These are phyloP conservation scores for Leishmania amazonensis DNA, from an alignment of 208 protist genomes.

Conservation along the genomic window DNA sequence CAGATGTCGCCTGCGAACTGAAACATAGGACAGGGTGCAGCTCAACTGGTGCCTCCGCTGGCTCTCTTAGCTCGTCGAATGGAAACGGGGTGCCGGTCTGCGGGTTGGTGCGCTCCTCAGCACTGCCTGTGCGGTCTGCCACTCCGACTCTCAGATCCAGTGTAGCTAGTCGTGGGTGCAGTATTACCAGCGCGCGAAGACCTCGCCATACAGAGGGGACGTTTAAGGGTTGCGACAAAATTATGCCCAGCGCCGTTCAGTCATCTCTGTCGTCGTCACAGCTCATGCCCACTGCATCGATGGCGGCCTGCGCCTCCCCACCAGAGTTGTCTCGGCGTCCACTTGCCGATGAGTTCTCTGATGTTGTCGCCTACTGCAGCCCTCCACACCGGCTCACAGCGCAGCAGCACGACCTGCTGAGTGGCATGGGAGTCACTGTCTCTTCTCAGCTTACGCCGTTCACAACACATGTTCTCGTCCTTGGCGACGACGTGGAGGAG, in stretches of 20 bases:
- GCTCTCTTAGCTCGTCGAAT: background rate
- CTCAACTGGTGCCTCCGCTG: background rate
- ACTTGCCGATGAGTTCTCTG: conserved; percentile 33
- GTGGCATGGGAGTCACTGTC: conserved; percentile 19
- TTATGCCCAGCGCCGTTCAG: conserved; percentile 14
- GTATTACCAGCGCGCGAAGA: background rate
- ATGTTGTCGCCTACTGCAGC: conserved; percentile 39
- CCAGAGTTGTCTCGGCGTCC: conserved; percentile 4
- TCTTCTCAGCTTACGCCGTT: conserved; percentile 21
- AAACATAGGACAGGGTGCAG: background rate
- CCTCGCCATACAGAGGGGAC: background rate
- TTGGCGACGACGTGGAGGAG: conserved; percentile 20
- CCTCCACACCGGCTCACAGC: conserved; percentile 14
- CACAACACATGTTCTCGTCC: conserved; percentile 62
- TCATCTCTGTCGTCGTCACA: conserved; percentile 19
- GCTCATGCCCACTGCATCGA: conserved; percentile 7
- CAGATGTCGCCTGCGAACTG: background rate
- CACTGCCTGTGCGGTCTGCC: conserved; percentile 3
- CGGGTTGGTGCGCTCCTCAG: background rate
- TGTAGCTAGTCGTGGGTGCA: background rate
- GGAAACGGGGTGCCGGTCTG: conserved; percentile 3
- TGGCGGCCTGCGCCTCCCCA: background rate
- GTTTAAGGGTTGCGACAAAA: background rate
- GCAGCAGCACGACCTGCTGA: conserved; percentile 25
- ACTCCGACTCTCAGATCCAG: conserved; percentile 10